Base-by-base conservation (phyloP, 805 yeast genomes). In the Grigorovia humatica region DNA sequence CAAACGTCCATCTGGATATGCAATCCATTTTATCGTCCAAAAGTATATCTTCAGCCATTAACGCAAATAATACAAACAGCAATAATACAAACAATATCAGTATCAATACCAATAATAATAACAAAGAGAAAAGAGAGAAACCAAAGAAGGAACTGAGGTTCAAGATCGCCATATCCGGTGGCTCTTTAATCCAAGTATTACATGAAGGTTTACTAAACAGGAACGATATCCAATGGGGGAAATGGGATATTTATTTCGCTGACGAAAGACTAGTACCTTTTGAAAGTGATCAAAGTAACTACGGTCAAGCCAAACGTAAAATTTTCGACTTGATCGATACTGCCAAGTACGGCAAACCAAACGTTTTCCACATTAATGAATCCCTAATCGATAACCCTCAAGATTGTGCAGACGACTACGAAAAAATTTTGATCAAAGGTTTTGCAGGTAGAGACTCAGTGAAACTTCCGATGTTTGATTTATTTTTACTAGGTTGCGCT, bases 361-460 rank as follows among this genome's bases (percentile, higher is more conserved):
- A 79, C 43, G 81, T 93, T 52, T 89, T 73, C 68, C 96, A 88
- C 61, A 85, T 93, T 52, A 88, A 90, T 66, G 95, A 84, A 65
- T 62, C 78, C 11, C 71, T 88, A 48, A 76, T 91, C 23, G 71
- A 76, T 52, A 91, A 86, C 63, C 85, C 93, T 15, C 95, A 85
- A 64, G 97, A 88, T 66, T 88, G 95, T 62, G 98, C 99, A 5
- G 98, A 93, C 66, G 78, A 74, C 57, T 93, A 93, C 70, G 99
- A 93, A 65, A 87, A 88, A 70, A 74, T 81, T 19, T 74, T 93
- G 51, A 86, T 93, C 52, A 81, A 79, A 63, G 93, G 91, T 50
- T 93, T 93, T 72, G 99, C 99, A 11, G 89, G 87, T 50, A 91
- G 95, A 66, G 98, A 93, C 69, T 84, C 96, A 17, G 99, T 93